Evolutionary conservation across 768 basidiomycete genomes (phyloP).

Genomic region (Mycena kentingensis): DNA sequence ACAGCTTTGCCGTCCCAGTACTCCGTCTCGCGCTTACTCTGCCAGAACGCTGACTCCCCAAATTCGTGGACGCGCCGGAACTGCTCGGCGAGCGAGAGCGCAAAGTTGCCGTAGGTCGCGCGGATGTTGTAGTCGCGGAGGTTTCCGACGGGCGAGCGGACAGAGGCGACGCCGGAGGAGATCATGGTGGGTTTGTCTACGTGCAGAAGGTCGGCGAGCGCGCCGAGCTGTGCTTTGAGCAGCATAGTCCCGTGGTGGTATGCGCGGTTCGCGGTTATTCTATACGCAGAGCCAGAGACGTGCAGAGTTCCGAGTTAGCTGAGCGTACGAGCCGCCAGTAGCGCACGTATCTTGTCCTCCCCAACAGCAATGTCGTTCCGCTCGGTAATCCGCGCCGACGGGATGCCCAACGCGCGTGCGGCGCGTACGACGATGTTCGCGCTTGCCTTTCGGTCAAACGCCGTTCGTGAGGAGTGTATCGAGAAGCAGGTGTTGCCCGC

Average conservation of each 20-base stretch:
- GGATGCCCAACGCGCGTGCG: conserved; percentile 71
- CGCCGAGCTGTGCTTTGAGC: conserved; percentile 74
- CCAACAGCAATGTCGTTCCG: conserved; percentile 90
- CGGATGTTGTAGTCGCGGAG: conserved; percentile 54
- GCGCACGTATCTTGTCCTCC: conserved; percentile 78
- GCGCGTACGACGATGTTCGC: conserved; percentile 78
- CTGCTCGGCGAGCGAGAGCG: conserved; percentile 63
- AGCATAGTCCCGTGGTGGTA: conserved; percentile 99
- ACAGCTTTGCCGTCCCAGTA: conserved; percentile 34
- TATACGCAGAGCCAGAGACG: conserved; percentile 98
- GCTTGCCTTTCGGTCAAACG: conserved; percentile 80
- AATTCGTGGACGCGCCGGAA: conserved; percentile 64
- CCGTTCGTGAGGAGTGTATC: conserved; percentile 78
- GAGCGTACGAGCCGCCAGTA: neutral
- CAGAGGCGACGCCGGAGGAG: conserved; percentile 86
- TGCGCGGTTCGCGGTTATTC: conserved; percentile 85
- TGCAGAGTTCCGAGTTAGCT: conserved; percentile 36
- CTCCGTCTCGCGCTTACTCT: neutral
- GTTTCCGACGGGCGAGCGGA: conserved; percentile 91
- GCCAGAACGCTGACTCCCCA: conserved; percentile 33
- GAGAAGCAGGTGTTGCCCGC: conserved; percentile 97
- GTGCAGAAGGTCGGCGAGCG: conserved; percentile 72
- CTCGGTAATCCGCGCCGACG: conserved; percentile 75
- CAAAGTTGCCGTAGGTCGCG: conserved; percentile 71
- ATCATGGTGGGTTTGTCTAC: conserved; percentile 71